phyloP scores from a whole-genome alignment of 1,284 basidiomycete genomes.

The Mycosarcoma mackinlayi region DNA sequence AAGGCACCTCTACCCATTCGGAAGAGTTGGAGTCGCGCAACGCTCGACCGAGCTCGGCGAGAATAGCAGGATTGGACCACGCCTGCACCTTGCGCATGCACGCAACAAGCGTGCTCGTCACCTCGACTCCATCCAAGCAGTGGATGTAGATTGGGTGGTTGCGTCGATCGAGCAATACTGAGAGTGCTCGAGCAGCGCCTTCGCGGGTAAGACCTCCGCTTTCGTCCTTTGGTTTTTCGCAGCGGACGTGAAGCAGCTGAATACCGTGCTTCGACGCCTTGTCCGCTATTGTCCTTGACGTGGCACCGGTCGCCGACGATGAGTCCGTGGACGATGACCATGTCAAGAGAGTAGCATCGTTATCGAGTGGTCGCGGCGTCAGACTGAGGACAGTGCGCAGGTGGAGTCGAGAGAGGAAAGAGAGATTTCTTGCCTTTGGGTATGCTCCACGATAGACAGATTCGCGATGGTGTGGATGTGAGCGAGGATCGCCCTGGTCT shows the following conservation, averaged over 20 bases:
- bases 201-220: slow-evolving; percentile 60
- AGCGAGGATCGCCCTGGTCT: slow-evolving; percentile 6
- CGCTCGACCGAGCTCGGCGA: slow-evolving; percentile 56
- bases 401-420: slow-evolving; percentile 60
- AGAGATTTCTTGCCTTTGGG: slow-evolving; percentile 61
- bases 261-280: slow-evolving; percentile 18
- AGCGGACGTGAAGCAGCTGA: slow-evolving; percentile 56
- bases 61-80: slow-evolving; percentile 52
- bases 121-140: slow-evolving; percentile 64
- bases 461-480: slow-evolving; percentile 42
- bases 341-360: slow-evolving; percentile 39
- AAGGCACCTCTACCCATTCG: slow-evolving; percentile 51
- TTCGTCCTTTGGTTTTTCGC: slow-evolving; percentile 66
- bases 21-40: slow-evolving; percentile 52
- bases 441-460: slow-evolving; percentile 65
- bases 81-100: slow-evolving; percentile 64
- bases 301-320: not conserved
- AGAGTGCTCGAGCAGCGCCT: slow-evolving; percentile 56
- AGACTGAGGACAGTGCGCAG: slow-evolving; percentile 63
- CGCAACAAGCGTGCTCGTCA: slow-evolving; percentile 60
- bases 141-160: slow-evolving; percentile 65
- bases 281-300: not conserved
- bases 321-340: slow-evolving; percentile 45
- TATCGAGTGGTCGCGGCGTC: slow-evolving; percentile 62
- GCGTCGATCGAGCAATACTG: slow-evolving; percentile 54